Evolutionary conservation across 306 rosid genomes (phyloP).

Genomic region (Datisca glomerata): DNA sequence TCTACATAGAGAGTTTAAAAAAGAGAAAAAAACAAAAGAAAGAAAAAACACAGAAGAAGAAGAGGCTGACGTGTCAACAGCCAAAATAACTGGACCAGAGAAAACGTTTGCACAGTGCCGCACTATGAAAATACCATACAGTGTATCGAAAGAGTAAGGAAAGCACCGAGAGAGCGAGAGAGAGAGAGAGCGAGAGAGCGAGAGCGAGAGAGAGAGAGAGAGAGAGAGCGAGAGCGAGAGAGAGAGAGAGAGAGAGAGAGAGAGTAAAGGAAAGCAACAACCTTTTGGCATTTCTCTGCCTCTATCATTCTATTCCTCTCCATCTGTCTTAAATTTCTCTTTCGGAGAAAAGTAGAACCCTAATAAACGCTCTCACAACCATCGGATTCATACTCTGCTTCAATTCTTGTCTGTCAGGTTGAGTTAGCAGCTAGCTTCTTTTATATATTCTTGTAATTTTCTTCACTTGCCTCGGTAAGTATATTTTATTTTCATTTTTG

Average conservation of each 20-base stretch:
- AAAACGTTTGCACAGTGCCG: not conserved
- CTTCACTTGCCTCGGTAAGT: too few species aligned
- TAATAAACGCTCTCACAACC: too few species aligned
- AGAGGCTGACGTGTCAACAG: not conserved
- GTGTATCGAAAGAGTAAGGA: not conserved
- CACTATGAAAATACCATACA: not conserved
- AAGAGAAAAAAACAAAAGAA: too few species aligned
- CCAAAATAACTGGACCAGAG: not conserved
- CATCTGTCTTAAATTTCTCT: not conserved
- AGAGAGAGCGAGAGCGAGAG: too few species aligned
- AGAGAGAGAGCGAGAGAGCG: not conserved
- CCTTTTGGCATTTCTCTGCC: too few species aligned
- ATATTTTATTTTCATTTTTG: too few species aligned
- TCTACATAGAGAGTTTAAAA: too few species aligned
- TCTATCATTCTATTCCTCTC: not conserved
- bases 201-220: not conserved
- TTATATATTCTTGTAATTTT: not conserved
- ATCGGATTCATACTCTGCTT: not conserved
- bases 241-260: too few species aligned
- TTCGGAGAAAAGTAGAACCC: too few species aligned
- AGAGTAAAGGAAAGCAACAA: too few species aligned
- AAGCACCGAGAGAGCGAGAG: too few species aligned
- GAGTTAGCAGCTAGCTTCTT: not conserved
- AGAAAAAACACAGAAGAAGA: too few species aligned
- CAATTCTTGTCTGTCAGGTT: not conserved